These are phyloP conservation scores for Colletotrichum liriopes DNA, from an alignment of 2,329 filamentous ascomycete species.

Conservation along the genomic window DNA sequence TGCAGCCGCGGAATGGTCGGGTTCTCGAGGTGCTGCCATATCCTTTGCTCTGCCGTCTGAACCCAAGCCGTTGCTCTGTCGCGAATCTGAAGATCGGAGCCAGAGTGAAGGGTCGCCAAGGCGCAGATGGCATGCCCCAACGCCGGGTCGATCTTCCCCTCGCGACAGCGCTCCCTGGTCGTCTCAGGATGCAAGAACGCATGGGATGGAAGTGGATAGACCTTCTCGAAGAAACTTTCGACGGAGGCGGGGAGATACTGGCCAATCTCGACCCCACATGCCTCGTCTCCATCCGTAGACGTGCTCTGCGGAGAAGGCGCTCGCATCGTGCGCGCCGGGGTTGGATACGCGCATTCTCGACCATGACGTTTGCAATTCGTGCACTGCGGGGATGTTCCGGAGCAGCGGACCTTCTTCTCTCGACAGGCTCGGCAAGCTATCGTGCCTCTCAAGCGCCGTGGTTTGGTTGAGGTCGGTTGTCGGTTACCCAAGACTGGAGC, in stretches of 20 bases:
- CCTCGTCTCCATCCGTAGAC: constrained; percentile 20
- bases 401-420: constrained; percentile 47
- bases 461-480: constrained; percentile 24
- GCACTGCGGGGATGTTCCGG: constrained; percentile 45
- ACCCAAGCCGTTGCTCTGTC: constrained; percentile 49
- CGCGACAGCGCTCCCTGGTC: constrained; percentile 49
- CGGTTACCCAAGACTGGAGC: constrained; percentile 38
- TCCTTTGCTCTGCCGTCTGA: constrained; percentile 50
- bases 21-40: constrained; percentile 51
- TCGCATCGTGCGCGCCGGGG: constrained; percentile 25
- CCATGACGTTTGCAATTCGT: constrained; percentile 45
- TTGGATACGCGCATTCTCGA: constrained; percentile 44
- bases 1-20: constrained; percentile 52
- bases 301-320: constrained; percentile 21
- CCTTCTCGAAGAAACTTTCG: constrained; percentile 47
- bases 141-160: constrained; percentile 50
- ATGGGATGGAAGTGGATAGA: constrained; percentile 51
- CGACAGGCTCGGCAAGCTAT: constrained; percentile 50
- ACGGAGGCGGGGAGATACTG: constrained; percentile 45
- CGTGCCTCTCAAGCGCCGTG: constrained; percentile 42
- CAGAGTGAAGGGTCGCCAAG: constrained; percentile 51
- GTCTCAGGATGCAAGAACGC: constrained; percentile 55
- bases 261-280: constrained; percentile 18
- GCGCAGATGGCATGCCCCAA: constrained; percentile 53
- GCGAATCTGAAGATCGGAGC: constrained; percentile 42